Evolutionary conservation across 345 rosid genomes (phyloP), one percentile per base, ranked within the genome.

Genomic region (Gossypium rotundifolium): DNA sequence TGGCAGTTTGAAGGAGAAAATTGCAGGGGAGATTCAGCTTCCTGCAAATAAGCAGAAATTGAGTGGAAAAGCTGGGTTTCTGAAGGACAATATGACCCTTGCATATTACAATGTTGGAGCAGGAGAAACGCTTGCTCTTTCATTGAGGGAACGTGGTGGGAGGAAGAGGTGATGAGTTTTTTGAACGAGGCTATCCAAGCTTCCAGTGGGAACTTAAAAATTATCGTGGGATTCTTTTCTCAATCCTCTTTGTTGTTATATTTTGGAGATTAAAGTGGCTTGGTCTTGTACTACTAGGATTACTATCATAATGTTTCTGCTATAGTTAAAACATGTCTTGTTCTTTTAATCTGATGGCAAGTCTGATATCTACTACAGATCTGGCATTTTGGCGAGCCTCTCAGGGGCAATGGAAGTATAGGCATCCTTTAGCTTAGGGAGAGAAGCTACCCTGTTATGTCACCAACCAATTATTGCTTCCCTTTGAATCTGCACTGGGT

Each of bases 1-100:
- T 65, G 87, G 88, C 73, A 93, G 96, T 82, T 83, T 93, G 85
- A 93, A 93, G 80, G 98, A 93, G 86, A 93, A 93, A 84, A 91
- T 93, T 73, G 96, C 96, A 0, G 98, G 93, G 76, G 93, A 88
- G 78, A 89, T 84, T 71, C 98, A 90, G 75, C 90, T 91, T 74
- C 89, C 91, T 29, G 87, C 96, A 63, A 93, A 90, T 84, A 93
- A 93, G 75, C 98, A 93, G 85, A 93, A 93, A 76, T 72, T 93
- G 80, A 93, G 94, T 81, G 96, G 96, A 70, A 89, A 89, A 82
- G 88, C 92, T 44, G 94, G 98, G 73, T 93, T 93, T 75, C 87
- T 93, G 25, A 93, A 93, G 88, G 98, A 93, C 79, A 93, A 89
- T 78, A 83, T 93, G 91, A 86, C 94, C 17, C 93, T 89, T 78